Conservation (phyloP, 1,284 basidiomycete genomes). For the Malassezia obtusa region DNA sequence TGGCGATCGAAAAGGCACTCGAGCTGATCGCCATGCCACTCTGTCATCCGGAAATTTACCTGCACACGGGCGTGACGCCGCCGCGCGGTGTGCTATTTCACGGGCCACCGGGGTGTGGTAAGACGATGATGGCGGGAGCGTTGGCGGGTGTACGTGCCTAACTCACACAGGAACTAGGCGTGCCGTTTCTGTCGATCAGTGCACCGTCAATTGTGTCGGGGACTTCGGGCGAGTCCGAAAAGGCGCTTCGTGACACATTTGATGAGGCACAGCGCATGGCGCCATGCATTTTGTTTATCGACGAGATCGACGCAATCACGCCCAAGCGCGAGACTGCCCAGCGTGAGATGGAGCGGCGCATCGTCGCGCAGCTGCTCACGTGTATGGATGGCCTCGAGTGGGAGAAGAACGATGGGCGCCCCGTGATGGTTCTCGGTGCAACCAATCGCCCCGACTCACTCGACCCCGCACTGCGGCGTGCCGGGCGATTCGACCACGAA, state of each 20-base stretch:
- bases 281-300: slow-evolving; percentile 50
- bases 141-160: slow-evolving; percentile 68
- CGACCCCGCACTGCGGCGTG: slow-evolving; percentile 81
- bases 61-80: slow-evolving; percentile 81
- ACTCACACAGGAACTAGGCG: slow-evolving; percentile 50
- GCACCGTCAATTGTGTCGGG: slow-evolving; percentile 91
- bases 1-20: slow-evolving; percentile 80
- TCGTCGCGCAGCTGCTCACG: slow-evolving; percentile 91
- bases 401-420: slow-evolving; percentile 59
- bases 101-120: slow-evolving; percentile 93
- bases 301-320: slow-evolving; percentile 96
- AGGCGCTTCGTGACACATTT: slow-evolving; percentile 86
- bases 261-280: slow-evolving; percentile 53
- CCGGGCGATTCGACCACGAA: slow-evolving; percentile 92
- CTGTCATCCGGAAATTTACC: slow-evolving; percentile 87
- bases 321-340: slow-evolving; percentile 86
- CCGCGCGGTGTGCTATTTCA: slow-evolving; percentile 88
- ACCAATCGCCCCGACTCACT: slow-evolving; percentile 91
- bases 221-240: slow-evolving; percentile 95
- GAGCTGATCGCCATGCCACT: slow-evolving; percentile 91
- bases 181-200: slow-evolving; percentile 86
- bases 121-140: slow-evolving; percentile 54
- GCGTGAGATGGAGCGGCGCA: slow-evolving; percentile 90
- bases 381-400: slow-evolving; percentile 93
- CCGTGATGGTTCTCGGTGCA: slow-evolving; percentile 88